Evolutionary conservation across 495 filamentous ascomycete genomes (phyloP), one percentile per base, ranked within the genome.

Genomic region (Mycothermus thermophilus): DNA sequence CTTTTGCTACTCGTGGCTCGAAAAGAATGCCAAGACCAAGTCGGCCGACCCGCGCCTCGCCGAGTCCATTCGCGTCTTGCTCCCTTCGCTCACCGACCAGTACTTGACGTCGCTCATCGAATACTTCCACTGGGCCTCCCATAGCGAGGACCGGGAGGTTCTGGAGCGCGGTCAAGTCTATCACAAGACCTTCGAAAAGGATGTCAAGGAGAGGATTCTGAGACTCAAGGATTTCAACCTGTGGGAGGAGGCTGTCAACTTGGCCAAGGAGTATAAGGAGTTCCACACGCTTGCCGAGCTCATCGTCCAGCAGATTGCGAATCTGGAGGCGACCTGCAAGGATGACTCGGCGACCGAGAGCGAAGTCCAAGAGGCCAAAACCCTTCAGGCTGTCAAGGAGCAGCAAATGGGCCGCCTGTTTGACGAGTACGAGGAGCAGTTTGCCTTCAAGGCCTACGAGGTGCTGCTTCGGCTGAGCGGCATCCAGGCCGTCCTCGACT

Each of bases 371-470:
- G 43, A 53, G 27, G 20, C 54, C 11, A 45, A 52, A 12, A 37
- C 51, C 1, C 43, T 50, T 25, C 52, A 48, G 5, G 44, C 52
- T 5, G 42, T 42, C 13, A 62, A 62, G 43, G 55, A 62, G 32
- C 43, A 46, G 12, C 50, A 52, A 33, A 51, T 69, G 39, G 58
- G 74, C 3, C 52, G 54, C n/a, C 83, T 80, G 42, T 85, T 90
- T 42, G 62, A 72, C 17, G 66, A 67, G 22, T 90, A 81, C 43
- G 80, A 78, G n/a, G 70, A 75, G 38, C 54, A 61, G 11, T 96
- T 83, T 64, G 83, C 88, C 10, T 71, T 79, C 43, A 77, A 79
- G 5, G 80, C 80, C 44, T 95, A 93, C 46, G 69, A 77, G 30
- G 72, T 75, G 38, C 69, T 81, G 23, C 79, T 95, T 32, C 59